phyloP scores from a whole-genome alignment of 1,284 basidiomycete species.

The Xerocomus amazonicus region DNA sequence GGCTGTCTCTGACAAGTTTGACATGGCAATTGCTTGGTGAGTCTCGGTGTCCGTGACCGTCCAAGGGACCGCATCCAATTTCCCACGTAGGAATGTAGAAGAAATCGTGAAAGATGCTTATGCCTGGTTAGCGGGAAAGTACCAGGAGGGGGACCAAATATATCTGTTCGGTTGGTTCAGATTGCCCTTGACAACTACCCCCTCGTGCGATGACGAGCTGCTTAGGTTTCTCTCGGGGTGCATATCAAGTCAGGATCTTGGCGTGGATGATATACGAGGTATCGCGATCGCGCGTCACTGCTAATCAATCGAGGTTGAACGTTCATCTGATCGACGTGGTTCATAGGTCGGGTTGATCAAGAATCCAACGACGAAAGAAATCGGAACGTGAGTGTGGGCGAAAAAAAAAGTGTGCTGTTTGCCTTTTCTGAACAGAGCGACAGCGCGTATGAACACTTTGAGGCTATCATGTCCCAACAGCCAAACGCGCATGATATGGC shows the following conservation, averaged over 20 bases:
- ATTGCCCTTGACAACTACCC: not conserved
- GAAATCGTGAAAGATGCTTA: conserved; percentile 36
- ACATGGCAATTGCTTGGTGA: conserved; percentile 25
- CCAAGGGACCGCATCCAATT: not conserved
- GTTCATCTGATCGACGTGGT: not conserved
- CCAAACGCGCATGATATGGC: conserved; percentile 15
- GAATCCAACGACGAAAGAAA: conserved; percentile 20
- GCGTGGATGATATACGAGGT: conserved; percentile 33
- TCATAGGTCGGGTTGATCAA: conserved; percentile 33
- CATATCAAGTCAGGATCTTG: conserved; percentile 33
- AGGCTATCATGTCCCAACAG: conserved; percentile 7
- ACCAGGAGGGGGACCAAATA: conserved; percentile 35
- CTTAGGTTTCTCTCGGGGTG: conserved; percentile 35
- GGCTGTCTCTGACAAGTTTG: conserved; percentile 16
- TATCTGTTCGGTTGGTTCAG: conserved; percentile 35
- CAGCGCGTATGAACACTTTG: conserved; percentile 23
- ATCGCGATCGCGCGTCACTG: not conserved
- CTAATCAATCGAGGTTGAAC: not conserved
- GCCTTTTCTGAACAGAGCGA: not conserved
- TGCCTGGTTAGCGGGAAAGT: conserved; percentile 38
- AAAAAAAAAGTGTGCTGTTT: not conserved
- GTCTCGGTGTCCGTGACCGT: not conserved
- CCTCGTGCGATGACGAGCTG: not conserved
- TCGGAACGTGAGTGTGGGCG: conserved; percentile 12
- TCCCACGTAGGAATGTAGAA: conserved; percentile 33